These are phyloP conservation scores for Fagus sylvatica DNA, from an alignment of 306 rosid species.

Conservation along the genomic window DNA sequence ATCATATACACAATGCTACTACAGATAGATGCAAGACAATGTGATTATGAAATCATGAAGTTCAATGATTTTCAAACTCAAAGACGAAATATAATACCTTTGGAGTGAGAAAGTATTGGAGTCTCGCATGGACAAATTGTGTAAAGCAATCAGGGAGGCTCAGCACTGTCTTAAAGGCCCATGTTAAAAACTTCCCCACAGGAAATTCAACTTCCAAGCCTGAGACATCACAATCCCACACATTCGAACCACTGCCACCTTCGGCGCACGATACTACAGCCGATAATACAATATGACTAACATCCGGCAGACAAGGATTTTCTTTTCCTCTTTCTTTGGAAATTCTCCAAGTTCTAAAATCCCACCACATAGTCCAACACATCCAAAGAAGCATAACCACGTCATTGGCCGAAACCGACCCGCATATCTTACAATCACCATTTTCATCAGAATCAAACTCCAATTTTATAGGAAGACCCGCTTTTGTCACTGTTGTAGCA, in stretches of 20 bases:
- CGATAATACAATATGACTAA: conserved; percentile 63
- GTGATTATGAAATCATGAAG: conserved; percentile 14
- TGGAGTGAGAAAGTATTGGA: conserved; percentile 35
- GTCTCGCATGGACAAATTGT: conserved; percentile 58
- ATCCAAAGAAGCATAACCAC: conserved; percentile 61
- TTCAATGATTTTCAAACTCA: conserved; percentile 3
- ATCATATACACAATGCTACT: neutral
- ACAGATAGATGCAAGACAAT: conserved; percentile 3
- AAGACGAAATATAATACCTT: conserved; percentile 47
- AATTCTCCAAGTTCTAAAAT: conserved; percentile 38
- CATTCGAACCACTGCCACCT: conserved; percentile 43
- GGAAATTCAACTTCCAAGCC: conserved; percentile 65
- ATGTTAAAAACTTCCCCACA: conserved; percentile 63
- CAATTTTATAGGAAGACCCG: conserved; percentile 43
- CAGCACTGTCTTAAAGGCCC: conserved; percentile 71
- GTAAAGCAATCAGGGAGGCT: conserved; percentile 66
- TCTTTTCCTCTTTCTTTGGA: conserved; percentile 22
- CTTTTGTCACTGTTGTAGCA: conserved; percentile 18
- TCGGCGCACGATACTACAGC: conserved; percentile 52
- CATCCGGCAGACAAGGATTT: conserved; percentile 51
- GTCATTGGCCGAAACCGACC: conserved; percentile 54
- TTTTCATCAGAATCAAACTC: conserved; percentile 57
- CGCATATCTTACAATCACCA: conserved; percentile 61
- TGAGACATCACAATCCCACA: conserved; percentile 56
- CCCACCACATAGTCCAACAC: conserved; percentile 81